Evolutionary conservation across 768 basidiomycete genomes (phyloP).

Genomic region (Russula abietina): DNA sequence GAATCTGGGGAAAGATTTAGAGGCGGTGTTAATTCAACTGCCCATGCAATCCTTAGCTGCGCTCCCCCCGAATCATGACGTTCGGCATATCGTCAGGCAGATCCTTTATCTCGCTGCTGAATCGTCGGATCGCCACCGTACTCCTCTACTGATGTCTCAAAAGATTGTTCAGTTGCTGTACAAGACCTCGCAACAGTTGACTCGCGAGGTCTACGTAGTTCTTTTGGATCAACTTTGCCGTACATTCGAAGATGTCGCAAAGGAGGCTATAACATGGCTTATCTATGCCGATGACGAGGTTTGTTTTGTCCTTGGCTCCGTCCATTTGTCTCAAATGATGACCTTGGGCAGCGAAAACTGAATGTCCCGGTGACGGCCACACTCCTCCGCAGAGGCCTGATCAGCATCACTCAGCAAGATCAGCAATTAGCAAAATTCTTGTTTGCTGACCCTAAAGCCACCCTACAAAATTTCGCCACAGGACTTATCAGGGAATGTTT

Average conservation of each 20-base stretch:
- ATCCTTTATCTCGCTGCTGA: conserved; percentile 78
- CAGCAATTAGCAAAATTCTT: conserved; percentile 85
- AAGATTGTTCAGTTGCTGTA: conserved; percentile 94
- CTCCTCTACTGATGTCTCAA: conserved; percentile 89
- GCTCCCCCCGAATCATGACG: conserved; percentile 78
- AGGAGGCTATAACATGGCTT: conserved; percentile 95
- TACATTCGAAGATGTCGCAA: conserved; percentile 85
- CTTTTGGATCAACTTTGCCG: conserved; percentile 86
- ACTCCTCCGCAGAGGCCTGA: conserved; percentile 75
- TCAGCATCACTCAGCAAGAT: conserved; percentile 75
- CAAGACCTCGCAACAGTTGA: conserved; percentile 79
- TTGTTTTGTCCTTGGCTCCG: conserved; percentile 27
- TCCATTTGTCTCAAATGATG: conserved; percentile 6
- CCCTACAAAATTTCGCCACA: conserved; percentile 73
- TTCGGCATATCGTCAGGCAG: conserved; percentile 78
- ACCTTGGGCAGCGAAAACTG: conserved; percentile 71
- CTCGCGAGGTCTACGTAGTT: conserved; percentile 88
- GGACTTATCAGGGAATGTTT: conserved; percentile 83
- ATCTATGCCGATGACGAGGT: conserved; percentile 96
- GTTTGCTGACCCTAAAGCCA: conserved; percentile 69
- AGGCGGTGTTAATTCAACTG: conserved; percentile 72
- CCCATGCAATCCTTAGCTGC: conserved; percentile 62
- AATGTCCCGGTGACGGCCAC: conserved; percentile 92
- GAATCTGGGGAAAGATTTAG: conserved; percentile 57
- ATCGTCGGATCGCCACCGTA: conserved; percentile 73